Percentiles rank a stretch among this genome's conserved stretches.
Evolutionary conservation across 352 stramenopile species (phyloP).

Genomic region (Phytophthora citrophthora): DNA sequence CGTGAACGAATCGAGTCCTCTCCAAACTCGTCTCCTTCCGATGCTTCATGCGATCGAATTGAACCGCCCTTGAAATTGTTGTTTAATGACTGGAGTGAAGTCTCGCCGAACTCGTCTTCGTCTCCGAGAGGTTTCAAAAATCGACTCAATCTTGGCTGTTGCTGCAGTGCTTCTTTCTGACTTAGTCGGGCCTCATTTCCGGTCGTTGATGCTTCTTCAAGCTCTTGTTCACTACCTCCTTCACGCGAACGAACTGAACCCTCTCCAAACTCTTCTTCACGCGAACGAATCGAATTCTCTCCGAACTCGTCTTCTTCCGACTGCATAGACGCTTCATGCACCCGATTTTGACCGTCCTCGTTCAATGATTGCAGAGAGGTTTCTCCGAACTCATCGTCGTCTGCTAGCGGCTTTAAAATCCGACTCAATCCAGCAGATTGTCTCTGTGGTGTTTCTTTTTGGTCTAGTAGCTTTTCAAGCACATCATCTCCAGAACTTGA

Average conservation of each 20-base stretch:
- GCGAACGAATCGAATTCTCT: conserved; percentile 5
- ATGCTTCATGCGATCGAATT: no score
- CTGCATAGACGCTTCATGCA: not conserved
- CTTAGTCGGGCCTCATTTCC: no score
- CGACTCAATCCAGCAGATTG: not conserved
- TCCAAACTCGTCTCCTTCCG: not conserved
- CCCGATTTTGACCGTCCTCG: not conserved
- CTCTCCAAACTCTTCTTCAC: not conserved
- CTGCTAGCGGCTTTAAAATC: not conserved
- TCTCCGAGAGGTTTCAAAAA: no score
- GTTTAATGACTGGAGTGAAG: no score
- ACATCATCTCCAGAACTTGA: not conserved
- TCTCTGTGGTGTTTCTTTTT: conserved; percentile 1
- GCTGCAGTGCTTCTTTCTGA: no score
- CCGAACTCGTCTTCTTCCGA: conserved; percentile 9
- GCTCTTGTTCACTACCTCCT: no score
- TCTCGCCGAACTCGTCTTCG: no score
- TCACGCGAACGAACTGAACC: no score
- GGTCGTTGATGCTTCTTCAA: no score
- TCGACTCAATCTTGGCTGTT: no score
- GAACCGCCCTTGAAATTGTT: no score
- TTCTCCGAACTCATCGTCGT: conserved; percentile 5
- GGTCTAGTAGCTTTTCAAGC: not conserved
- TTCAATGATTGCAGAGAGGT: not conserved
- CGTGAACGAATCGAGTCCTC: not conserved